Base-by-base conservation (phyloP, 176 grass and related monocot species). In the Triticum urartu region DNA sequence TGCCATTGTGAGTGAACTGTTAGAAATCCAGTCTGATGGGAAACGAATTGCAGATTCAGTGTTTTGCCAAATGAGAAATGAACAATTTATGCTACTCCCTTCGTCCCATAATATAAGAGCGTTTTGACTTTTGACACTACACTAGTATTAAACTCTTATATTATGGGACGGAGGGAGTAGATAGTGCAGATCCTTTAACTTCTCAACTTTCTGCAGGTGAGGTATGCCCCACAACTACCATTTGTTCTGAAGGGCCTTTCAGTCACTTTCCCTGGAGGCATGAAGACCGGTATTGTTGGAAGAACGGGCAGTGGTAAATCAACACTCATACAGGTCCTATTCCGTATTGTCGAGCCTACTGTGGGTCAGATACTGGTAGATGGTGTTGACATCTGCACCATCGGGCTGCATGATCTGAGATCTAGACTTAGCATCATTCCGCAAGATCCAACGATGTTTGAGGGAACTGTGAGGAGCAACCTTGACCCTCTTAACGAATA, bases 261-360 rank as follows among this genome's bases (percentile, higher is more conserved):
- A 62, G 79, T 91, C 72, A 94, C 71, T 25, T 92, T 98, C 59
- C 86, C 76, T 36, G 93, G 96, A 61, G 93, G 88, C 35, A 89
- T 85, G 84, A 98, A 98, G 89, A 95, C 93, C 11, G 96, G 96
- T 34, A 88, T 98, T 64, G 96, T 98, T 35, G 96, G 96, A 78
- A 91, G 93, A 77, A 98, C 96, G 36, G 96, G 93, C 64, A 94
- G 93, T 66, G 96, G 96, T 72, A 98, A 98, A 84, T 95, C 96
- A 26, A 97, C 95, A 43, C 78, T 97, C 75, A 97, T 97, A 82
- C 95, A 94, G 77, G 84, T 88, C 47, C 87, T 98, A 12, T 98
- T 98, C 77, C 89, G 93, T 21, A 90, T 98, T 6, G 91, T 98
- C 9, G 95, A 98, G 45, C 95, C 95, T 68, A 89, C 90, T 28